Base-by-base conservation (phyloP, 768 basidiomycete species). In the Mrakia blollopis region DNA sequence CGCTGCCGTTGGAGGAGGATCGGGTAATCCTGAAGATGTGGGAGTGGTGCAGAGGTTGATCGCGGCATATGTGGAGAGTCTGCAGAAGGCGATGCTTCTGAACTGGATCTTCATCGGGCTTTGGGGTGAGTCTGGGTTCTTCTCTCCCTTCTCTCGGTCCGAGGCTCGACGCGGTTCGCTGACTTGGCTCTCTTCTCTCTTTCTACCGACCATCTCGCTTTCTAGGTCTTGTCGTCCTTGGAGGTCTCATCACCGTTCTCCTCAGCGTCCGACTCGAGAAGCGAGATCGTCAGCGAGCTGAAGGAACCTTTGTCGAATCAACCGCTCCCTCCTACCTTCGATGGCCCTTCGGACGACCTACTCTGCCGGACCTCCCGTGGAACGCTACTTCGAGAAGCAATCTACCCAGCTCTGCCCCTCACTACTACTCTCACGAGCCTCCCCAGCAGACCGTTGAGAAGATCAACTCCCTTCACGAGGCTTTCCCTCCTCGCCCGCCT, bases 61-160 rank as follows among this genome's bases (percentile, higher is more conserved):
- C 79, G 85, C 88, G 68, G 85, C 88, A 14, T 98, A 97, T 82
- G 88, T 90, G 21, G 84, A 85, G 16, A 87, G 89, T 28, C 85
- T 98, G 79, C 86, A 89, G 85, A 90, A 90, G 82, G 93, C 97
- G 83, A 89, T 91, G 47, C 82, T 93, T 78, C 92, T 93, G 86
- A 97, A 96, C 82, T 83, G 83, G 2, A 86, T 95, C 79, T 93
- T 97, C 85, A 86, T 96, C 79, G 90, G 0, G 30, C 47, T 72
- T 37, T 37, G 50, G 47, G 35, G 71, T 30, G 16, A 44, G n/a
- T 25, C 47, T 47, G 3, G 11, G 14, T 52, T 54, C 14, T 72
- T n/a, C 28, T 18, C n/a, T 25, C 54, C 28, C 16, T n/a, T 32
- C 50, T 32, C 10, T n/a, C 35, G 10, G 71, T 54, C 35, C 13